A percentile compares a stretch with the other conserved stretches of the same genome.
phyloP scores from a whole-genome alignment of 1,284 basidiomycete species.

The Erythrobasidium hasegawianum region DNA sequence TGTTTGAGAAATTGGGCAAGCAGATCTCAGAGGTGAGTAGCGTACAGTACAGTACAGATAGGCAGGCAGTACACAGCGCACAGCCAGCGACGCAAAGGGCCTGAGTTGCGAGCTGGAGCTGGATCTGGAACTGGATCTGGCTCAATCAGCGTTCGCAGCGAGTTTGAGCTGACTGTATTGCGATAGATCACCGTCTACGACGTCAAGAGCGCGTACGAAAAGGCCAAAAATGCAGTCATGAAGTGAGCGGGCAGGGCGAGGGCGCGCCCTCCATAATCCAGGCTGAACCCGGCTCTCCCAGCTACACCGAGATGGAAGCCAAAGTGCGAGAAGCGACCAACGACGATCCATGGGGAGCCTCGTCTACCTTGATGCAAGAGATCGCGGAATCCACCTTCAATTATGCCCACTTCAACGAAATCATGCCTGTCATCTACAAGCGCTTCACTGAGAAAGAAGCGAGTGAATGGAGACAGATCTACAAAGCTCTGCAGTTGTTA shows the following conservation, averaged over 20 bases:
- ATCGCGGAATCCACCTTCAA: constrained; percentile 95
- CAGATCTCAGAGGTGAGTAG: constrained; percentile 35
- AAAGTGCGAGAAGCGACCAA: constrained; percentile 97
- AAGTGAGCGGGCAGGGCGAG: constrained; percentile 23
- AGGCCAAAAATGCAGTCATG: constrained; percentile 57
- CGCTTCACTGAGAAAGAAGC: constrained; percentile 80
- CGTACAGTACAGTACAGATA: too few relatives aligned
- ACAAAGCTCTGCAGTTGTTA: constrained; percentile 93
- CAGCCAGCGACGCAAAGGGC: too few relatives aligned
- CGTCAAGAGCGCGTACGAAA: constrained; percentile 71
- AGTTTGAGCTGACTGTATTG: constrained; percentile 43
- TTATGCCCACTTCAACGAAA: constrained; percentile 97
- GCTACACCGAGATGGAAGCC: constrained; percentile 93
- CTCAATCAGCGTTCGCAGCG: background rate
- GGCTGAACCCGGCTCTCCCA: constrained; percentile 75
- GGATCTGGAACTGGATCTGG: too few relatives aligned
- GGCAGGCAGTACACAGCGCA: too few relatives aligned
- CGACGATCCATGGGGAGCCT: constrained; percentile 97
- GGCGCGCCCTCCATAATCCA: too few relatives aligned
- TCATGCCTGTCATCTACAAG: constrained; percentile 87
- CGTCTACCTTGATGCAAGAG: constrained; percentile 96
- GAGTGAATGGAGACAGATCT: constrained; percentile 96
- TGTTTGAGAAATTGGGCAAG: constrained; percentile 42
- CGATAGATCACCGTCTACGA: constrained; percentile 76
- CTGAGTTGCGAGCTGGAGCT: background rate